Evolutionary conservation across 2,329 filamentous ascomycete species (phyloP).

Genomic region (Colletotrichum camelliae): DNA sequence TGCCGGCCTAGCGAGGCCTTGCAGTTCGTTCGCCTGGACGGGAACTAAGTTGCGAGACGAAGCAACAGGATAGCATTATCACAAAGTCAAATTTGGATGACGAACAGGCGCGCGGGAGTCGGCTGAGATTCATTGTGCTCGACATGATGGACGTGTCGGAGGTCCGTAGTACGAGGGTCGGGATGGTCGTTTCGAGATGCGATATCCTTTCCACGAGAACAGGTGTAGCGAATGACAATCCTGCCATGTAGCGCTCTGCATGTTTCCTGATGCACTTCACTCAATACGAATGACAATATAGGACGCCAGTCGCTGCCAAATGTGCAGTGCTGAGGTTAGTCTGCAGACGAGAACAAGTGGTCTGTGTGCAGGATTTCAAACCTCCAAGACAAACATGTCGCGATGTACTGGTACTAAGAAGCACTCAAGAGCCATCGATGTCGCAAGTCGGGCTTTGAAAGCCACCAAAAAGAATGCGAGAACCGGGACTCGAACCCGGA

Average conservation of each 20-base stretch:
- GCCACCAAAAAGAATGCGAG: neutral
- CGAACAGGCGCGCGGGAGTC: neutral
- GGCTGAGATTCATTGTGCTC: neutral
- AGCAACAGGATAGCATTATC: neutral
- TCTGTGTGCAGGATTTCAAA: neutral
- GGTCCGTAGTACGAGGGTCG: neutral
- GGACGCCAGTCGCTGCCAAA: neutral
- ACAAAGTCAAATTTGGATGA: neutral
- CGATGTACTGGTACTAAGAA: neutral
- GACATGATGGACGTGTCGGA: neutral
- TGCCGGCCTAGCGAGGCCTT: neutral
- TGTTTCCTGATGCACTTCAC: neutral
- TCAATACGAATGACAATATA: neutral
- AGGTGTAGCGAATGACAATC: neutral
- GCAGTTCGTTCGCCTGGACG: neutral
- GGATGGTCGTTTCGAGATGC: neutral
- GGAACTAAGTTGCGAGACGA: neutral
- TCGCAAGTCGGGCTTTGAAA: neutral
- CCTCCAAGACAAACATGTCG: neutral
- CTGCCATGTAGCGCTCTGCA: neutral
- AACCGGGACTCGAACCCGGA: slow-evolving; percentile 17
- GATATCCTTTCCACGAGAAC: neutral
- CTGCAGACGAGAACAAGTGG: neutral
- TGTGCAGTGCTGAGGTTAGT: neutral
- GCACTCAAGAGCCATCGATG: neutral